phyloP scores from a whole-genome alignment of 2,329 filamentous ascomycete genomes.

The Paecilomyces sp. region DNA sequence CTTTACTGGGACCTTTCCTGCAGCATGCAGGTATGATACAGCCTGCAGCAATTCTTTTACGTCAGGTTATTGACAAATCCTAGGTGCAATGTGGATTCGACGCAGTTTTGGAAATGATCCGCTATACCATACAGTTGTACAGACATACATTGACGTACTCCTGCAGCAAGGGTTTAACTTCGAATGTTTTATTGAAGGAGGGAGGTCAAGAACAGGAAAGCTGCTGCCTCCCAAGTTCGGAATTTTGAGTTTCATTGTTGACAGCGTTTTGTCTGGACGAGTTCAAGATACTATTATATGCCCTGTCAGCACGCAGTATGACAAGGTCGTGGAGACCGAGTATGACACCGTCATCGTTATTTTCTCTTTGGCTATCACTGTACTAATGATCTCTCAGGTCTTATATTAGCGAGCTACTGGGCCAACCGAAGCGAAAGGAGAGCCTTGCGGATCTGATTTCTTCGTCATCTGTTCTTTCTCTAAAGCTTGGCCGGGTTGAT shows the following conservation, averaged over 20 bases:
- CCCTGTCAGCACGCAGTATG: constrained; percentile 94
- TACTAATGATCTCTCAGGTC: constrained; percentile 43
- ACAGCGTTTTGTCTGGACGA: constrained; percentile 79
- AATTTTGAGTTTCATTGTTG: constrained; percentile 83
- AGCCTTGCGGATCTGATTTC: constrained; percentile 86
- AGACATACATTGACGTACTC: constrained; percentile 89
- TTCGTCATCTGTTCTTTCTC: constrained; percentile 76
- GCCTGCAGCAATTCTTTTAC: neutral
- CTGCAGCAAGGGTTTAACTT: constrained; percentile 88
- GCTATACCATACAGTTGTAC: constrained; percentile 85
- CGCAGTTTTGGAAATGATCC: constrained; percentile 87
- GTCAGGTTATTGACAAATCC: constrained; percentile 9
- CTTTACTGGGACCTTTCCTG: constrained; percentile 78
- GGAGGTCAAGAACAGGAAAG: constrained; percentile 87
- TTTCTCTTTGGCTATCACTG: neutral
- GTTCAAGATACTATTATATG: constrained; percentile 90
- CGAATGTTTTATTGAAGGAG: constrained; percentile 96
- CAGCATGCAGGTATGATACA: constrained; percentile 67
- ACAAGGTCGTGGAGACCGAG: constrained; percentile 97
- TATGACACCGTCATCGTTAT: constrained; percentile 16
- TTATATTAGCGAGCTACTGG: constrained; percentile 89
- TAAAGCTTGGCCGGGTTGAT: constrained; percentile 86
- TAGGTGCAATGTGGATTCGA: constrained; percentile 88
- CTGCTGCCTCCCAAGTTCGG: constrained; percentile 91
- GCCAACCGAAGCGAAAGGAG: constrained; percentile 91